These are phyloP conservation scores for Trichophyton benhamiae DNA, from an alignment of 2,329 filamentous ascomycete genomes.

Conservation along the genomic window DNA sequence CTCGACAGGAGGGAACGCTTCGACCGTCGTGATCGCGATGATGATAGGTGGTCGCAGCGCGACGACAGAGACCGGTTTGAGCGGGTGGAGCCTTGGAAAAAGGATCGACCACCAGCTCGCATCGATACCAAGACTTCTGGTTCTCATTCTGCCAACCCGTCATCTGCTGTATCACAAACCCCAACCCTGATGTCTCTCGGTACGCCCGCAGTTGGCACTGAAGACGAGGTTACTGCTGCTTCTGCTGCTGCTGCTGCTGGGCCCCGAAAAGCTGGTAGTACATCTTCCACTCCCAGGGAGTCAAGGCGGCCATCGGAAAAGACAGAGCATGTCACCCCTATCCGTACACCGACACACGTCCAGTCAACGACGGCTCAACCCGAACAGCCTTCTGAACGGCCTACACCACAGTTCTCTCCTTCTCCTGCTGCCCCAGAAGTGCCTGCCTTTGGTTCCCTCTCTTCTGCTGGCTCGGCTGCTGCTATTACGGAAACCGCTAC, in stretches of 20 bases:
- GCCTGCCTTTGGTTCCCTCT: slow-evolving; percentile 29
- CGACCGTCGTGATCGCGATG: slow-evolving; percentile 23
- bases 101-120: slow-evolving; percentile 25
- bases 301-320: slow-evolving; percentile 4
- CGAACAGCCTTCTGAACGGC: slow-evolving; percentile 18
- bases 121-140: slow-evolving; percentile 18
- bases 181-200: slow-evolving; percentile 6
- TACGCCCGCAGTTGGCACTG: not conserved
- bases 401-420: slow-evolving; percentile 9
- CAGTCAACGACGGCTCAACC: slow-evolving; percentile 15
- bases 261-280: not conserved
- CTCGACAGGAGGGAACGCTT: slow-evolving; percentile 14
- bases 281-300: not conserved
- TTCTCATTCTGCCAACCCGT: slow-evolving; percentile 11
- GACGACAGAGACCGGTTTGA: slow-evolving; percentile 20
- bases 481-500: not conserved
- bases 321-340: not conserved
- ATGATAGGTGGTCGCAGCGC: slow-evolving; percentile 20
- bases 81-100: slow-evolving; percentile 27
- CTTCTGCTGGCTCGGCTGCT: not conserved
- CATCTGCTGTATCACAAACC: slow-evolving; percentile 10
- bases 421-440: slow-evolving; percentile 30
- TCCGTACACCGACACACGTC: slow-evolving; percentile 15
- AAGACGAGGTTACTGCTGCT: not conserved
- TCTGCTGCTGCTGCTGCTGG: not conserved